phyloP scores from a whole-genome alignment of 352 stramenopile genomes.

The Phytophthora macrochlamydospora region DNA sequence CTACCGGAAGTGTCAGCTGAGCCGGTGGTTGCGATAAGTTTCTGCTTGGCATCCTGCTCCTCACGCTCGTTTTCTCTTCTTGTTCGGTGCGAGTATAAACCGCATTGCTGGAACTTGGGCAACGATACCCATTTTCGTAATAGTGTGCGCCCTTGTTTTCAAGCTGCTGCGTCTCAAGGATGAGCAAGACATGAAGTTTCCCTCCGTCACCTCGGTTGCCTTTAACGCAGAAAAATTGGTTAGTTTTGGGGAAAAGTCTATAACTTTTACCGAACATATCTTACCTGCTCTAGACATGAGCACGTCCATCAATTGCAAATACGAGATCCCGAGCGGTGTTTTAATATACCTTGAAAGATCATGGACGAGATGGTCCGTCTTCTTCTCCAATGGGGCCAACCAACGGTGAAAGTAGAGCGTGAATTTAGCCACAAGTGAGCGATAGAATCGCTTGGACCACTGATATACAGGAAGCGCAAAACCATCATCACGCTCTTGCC shows the following conservation, averaged over 20 bases:
- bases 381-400: constrained; percentile 74
- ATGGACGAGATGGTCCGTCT: constrained; percentile 60
- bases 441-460: constrained; percentile 83
- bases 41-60: constrained; percentile 28
- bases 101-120: constrained; percentile 60
- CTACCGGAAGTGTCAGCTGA: constrained; percentile 24
- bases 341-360: constrained; percentile 78
- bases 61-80: constrained; percentile 39
- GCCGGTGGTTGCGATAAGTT: constrained; percentile 13
- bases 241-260: neutral
- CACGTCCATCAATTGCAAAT: constrained; percentile 84
- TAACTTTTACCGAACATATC: constrained; percentile 1
- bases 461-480: constrained; percentile 83
- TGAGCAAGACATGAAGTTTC: constrained; percentile 63
- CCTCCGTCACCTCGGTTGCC: constrained; percentile 57
- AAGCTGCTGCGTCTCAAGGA: constrained; percentile 79
- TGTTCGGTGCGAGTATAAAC: constrained; percentile 37
- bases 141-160: constrained; percentile 80
- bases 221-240: constrained; percentile 21
- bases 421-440: constrained; percentile 86
- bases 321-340: constrained; percentile 79
- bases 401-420: constrained; percentile 84
- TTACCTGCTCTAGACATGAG: constrained; percentile 70
- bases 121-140: constrained; percentile 79
- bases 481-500: constrained; percentile 75